phyloP scores from a whole-genome alignment of 2,329 filamentous ascomycete genomes.

The Fusarium fujikuroi region DNA sequence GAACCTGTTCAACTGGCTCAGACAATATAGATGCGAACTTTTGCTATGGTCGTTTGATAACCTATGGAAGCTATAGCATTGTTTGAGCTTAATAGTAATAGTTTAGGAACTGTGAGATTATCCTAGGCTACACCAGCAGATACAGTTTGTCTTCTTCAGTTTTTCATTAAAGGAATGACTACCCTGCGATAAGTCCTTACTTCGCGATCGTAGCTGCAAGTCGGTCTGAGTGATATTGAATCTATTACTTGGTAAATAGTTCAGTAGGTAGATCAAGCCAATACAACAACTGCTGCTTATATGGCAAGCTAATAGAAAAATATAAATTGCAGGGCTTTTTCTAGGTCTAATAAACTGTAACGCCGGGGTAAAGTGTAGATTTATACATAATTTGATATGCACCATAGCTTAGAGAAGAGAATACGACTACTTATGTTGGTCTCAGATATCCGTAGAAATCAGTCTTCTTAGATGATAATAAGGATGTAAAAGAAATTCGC shows the following conservation, averaged over 20 bases:
- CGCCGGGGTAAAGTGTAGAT: rapidly evolving
- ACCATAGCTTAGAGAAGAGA: too few species aligned
- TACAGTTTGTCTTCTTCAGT: background rate
- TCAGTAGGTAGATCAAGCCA: background rate
- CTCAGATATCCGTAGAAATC: too few species aligned
- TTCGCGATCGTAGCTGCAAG: background rate
- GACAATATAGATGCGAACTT: background rate
- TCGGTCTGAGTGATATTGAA: rapidly evolving
- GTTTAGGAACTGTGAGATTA: background rate
- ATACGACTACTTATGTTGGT: too few species aligned
- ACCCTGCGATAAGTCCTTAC: background rate
- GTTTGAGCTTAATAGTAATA: background rate
- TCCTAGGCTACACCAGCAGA: background rate
- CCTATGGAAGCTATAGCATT: background rate
- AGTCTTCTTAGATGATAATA: background rate
- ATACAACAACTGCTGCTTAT: background rate
- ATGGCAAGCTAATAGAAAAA: too few species aligned
- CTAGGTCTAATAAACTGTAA: too few species aligned
- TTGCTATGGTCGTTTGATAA: background rate
- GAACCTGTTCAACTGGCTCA: background rate
- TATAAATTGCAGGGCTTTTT: background rate
- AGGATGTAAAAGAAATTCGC: background rate
- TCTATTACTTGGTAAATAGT: background rate
- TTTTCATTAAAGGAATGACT: background rate
- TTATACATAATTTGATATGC: too few species aligned